These are phyloP conservation scores for Colletotrichum chrysophilum DNA, from an alignment of 2,329 filamentous ascomycete genomes.

Conservation along the genomic window DNA sequence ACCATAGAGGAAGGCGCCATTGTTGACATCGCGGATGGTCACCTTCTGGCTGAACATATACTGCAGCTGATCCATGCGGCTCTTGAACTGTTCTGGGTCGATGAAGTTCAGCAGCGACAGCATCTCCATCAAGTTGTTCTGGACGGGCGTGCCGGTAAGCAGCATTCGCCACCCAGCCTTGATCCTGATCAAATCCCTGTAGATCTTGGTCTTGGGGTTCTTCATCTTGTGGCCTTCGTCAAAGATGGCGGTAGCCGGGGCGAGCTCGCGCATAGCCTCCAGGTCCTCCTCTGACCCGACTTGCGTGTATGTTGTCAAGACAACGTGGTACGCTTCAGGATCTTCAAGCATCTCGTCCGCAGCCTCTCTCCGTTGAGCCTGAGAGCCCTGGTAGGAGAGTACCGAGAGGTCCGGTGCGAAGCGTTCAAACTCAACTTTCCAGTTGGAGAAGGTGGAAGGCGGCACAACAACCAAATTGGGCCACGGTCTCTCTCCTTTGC, in stretches of 20 bases:
- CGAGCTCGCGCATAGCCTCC: constrained; percentile 52
- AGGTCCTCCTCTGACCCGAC: constrained; percentile 57
- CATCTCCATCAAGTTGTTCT: constrained; percentile 94
- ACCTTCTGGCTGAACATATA: constrained; percentile 93
- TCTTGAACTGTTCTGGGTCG: constrained; percentile 81
- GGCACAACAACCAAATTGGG: constrained; percentile 88
- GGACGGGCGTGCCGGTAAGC: constrained; percentile 87
- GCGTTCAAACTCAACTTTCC: constrained; percentile 86
- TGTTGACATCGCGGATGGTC: constrained; percentile 77
- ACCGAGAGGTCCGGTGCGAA: constrained; percentile 83
- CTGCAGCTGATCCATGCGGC: constrained; percentile 78
- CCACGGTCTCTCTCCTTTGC: constrained; percentile 56
- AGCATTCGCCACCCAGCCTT: constrained; percentile 83
- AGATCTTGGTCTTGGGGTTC: constrained; percentile 83
- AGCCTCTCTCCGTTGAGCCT: constrained; percentile 70
- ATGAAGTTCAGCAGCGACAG: constrained; percentile 93
- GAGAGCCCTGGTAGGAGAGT: constrained; percentile 71
- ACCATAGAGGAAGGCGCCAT: constrained; percentile 83
- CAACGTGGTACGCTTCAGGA: constrained; percentile 67
- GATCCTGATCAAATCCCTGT: constrained; percentile 79
- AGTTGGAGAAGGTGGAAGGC: constrained; percentile 93
- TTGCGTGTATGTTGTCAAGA: constrained; percentile 67
- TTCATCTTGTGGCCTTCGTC: constrained; percentile 96
- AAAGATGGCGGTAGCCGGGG: constrained; percentile 70
- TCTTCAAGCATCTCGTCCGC: constrained; percentile 69